Conservation (phyloP, 2,329 filamentous ascomycete species). For the Fonsecaea nubica region DNA sequence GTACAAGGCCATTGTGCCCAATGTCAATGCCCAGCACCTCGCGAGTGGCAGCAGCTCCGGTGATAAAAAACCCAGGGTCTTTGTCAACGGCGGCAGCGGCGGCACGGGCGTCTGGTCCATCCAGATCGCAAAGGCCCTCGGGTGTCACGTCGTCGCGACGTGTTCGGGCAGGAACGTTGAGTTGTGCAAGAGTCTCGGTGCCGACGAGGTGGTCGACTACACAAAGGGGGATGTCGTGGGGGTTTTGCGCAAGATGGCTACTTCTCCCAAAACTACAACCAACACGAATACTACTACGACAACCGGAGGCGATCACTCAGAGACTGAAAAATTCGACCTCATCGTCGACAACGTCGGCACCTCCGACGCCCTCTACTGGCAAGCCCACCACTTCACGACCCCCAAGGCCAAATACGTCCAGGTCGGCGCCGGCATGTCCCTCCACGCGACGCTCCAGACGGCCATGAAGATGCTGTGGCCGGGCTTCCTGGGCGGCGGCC, state of each 20-base stretch:
- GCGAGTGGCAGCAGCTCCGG: conserved; percentile 46
- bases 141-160: conserved; percentile 64
- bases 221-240: conserved; percentile 56
- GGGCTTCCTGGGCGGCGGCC: conserved; percentile 58
- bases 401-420: conserved; percentile 60
- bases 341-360: conserved; percentile 65
- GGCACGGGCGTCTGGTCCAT: conserved; percentile 67
- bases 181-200: conserved; percentile 64
- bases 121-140: conserved; percentile 67
- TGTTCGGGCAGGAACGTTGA: conserved; percentile 66
- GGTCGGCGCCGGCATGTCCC: conserved; percentile 50
- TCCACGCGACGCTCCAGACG: conserved; percentile 30
- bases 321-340: conserved; percentile 54
- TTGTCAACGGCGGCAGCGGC: conserved; percentile 67
- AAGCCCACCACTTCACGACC: conserved; percentile 59
- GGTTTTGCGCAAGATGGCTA: conserved; percentile 50
- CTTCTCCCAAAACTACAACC: not conserved
- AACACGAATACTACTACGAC: not conserved
- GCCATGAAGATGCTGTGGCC: conserved; percentile 53
- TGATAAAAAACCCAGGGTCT: conserved; percentile 50
- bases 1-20: conserved; percentile 56
- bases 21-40: conserved; percentile 49
- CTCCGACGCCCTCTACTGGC: conserved; percentile 60
- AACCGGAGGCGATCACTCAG: conserved; percentile 41
- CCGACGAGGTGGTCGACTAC: conserved; percentile 70